phyloP scores from a whole-genome alignment of 1,284 basidiomycete species.

The Violaceomyces palustris region DNA sequence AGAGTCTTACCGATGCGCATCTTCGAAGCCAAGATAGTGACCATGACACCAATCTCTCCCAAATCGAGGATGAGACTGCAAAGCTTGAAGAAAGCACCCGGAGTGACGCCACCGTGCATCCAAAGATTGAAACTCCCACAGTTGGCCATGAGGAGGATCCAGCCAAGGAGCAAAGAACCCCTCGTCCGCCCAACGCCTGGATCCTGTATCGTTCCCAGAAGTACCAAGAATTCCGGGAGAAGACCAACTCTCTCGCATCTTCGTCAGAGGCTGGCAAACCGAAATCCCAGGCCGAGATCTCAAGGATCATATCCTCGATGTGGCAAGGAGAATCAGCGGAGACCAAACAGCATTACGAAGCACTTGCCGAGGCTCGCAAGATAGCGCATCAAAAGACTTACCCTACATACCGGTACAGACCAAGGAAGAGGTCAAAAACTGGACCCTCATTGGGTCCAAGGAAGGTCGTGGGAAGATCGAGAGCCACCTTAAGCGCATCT shows the following conservation, averaged over 20 bases:
- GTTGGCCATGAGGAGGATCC: too few species aligned
- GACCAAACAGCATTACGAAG: constrained; percentile 64
- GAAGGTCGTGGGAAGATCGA: too few species aligned
- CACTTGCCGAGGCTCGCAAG: constrained; percentile 66
- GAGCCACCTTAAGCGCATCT: too few species aligned
- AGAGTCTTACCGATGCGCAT: too few species aligned
- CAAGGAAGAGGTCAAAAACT: constrained; percentile 22
- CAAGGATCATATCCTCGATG: constrained; percentile 64
- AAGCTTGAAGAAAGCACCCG: too few species aligned
- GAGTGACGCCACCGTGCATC: too few species aligned
- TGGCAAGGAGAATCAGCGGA: constrained; percentile 64
- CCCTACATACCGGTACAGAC: constrained; percentile 24
- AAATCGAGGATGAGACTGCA: too few species aligned
- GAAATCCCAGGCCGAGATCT: constrained; percentile 67
- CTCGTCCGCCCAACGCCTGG: constrained; percentile 82
- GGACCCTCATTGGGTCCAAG: too few species aligned
- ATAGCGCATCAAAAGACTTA: constrained; percentile 54
- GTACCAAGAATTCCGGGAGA: constrained; percentile 55
- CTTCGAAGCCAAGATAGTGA: too few species aligned
- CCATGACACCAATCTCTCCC: too few species aligned
- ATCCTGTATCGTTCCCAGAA: constrained; percentile 79
- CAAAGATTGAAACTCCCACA: too few species aligned
- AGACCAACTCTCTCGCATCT: constrained; percentile 51
- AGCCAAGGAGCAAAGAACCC: constrained; percentile 55
- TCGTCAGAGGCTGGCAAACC: constrained; percentile 52